Conservation (phyloP, 2,329 filamentous ascomycete species). For the Neonectria coccinea region DNA sequence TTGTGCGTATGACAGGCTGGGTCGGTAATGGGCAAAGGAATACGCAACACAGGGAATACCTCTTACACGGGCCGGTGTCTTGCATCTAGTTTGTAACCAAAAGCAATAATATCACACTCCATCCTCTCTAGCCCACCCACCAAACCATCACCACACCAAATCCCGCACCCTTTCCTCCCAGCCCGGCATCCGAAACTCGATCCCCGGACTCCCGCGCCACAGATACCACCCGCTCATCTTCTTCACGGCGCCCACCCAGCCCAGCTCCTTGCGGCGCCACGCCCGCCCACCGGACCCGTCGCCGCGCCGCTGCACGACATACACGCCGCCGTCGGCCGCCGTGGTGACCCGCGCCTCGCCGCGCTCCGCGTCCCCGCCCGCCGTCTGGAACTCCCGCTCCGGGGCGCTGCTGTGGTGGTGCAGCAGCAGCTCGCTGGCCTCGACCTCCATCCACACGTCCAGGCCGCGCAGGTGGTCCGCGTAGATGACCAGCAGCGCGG, state of each 20-base stretch:
- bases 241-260: conserved; percentile 61
- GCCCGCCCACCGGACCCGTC: conserved; percentile 48
- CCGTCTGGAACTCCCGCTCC: conserved; percentile 52
- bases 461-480: conserved; percentile 59
- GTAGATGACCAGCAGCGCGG: conserved; percentile 60
- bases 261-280: conserved; percentile 58
- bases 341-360: conserved; percentile 53
- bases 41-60: conserved; percentile 11
- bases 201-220: conserved; percentile 43
- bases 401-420: conserved; percentile 34
- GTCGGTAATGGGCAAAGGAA: conserved; percentile 32
- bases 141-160: conserved; percentile 22
- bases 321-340: conserved; percentile 37
- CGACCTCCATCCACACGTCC: conserved; percentile 61
- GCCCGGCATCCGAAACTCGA: conserved; percentile 44
- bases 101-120: neutral
- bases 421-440: conserved; percentile 39
- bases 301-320: conserved; percentile 47
- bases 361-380: conserved; percentile 30
- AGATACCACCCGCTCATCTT: conserved; percentile 54
- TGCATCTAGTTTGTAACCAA: conserved; percentile 20
- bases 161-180: conserved; percentile 39
- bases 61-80: neutral
- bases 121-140: neutral
- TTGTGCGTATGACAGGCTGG: neutral